A percentile compares a stretch with the other conserved stretches of the same genome.
These are phyloP conservation scores for Candida berthetii DNA, from an alignment of 805 yeast species.

Conservation along the genomic window DNA sequence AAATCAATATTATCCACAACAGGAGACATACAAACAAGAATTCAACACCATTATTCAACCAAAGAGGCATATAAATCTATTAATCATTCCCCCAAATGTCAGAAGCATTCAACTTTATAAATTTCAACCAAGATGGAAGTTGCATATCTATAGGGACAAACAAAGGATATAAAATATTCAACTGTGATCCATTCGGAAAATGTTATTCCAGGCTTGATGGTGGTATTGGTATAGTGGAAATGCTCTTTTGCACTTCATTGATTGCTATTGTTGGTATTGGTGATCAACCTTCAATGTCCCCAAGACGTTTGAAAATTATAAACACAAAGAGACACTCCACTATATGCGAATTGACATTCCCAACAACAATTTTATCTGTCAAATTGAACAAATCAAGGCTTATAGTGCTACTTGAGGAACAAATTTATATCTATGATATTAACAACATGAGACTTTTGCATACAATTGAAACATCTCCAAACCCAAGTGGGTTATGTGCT, in stretches of 20 bases:
- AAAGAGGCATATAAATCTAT: too few species aligned
- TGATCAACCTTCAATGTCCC: slow-evolving; percentile 60
- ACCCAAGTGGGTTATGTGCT: slow-evolving; percentile 53
- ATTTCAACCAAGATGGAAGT: slow-evolving; percentile 70
- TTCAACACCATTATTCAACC: too few species aligned
- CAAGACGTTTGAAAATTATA: slow-evolving; percentile 75
- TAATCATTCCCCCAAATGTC: background rate
- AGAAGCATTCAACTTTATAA: slow-evolving; percentile 37
- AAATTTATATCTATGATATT: slow-evolving; percentile 67
- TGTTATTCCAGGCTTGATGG: slow-evolving; percentile 43
- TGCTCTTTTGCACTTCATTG: slow-evolving; percentile 70
- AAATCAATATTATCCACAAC: too few species aligned
- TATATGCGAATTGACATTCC: slow-evolving; percentile 71
- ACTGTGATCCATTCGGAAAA: slow-evolving; percentile 61
- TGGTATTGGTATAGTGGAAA: slow-evolving; percentile 63
- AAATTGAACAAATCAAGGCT: slow-evolving; percentile 61
- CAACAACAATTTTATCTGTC: slow-evolving; percentile 52
- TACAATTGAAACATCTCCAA: slow-evolving; percentile 42
- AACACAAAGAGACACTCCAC: slow-evolving; percentile 62
- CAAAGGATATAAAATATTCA: slow-evolving; percentile 58
- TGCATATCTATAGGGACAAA: slow-evolving; percentile 68
- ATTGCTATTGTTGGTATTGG: slow-evolving; percentile 71
- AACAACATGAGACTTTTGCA: slow-evolving; percentile 61
- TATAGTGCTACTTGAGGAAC: slow-evolving; percentile 55
- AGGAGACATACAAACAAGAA: too few species aligned